Evolutionary conservation across 139 green algal species (phyloP).

Genomic region (Picochlorum sp.): DNA sequence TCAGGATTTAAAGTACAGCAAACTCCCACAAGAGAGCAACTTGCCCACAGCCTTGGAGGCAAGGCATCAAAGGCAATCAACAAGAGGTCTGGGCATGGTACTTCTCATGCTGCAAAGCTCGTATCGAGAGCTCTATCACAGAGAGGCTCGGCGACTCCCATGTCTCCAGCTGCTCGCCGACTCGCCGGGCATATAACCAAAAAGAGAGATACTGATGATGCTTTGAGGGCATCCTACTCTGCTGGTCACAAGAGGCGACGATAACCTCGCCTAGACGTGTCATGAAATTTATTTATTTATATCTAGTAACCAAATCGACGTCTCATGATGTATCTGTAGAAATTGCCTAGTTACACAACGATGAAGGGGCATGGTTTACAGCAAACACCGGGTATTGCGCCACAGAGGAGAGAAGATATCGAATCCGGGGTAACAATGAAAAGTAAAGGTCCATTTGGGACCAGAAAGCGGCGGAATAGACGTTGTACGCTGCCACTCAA

Average conservation of each 20-base stretch:
- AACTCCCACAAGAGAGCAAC: slow-evolving; percentile 6
- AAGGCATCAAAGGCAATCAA: not conserved
- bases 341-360: too few species aligned
- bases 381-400: too few species aligned
- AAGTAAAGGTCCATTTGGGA: too few species aligned
- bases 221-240: not conserved
- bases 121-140: not conserved
- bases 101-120: not conserved
- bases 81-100: not conserved
- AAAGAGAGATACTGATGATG: not conserved
- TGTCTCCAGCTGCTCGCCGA: slow-evolving; percentile 20
- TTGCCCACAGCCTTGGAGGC: slow-evolving; percentile 9
- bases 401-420: too few species aligned
- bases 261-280: too few species aligned
- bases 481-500: too few species aligned
- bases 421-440: too few species aligned
- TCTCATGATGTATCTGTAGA: too few species aligned
- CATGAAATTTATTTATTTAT: too few species aligned
- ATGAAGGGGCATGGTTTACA: too few species aligned
- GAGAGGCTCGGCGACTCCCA: not conserved
- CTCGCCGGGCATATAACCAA: slow-evolving; percentile 12
- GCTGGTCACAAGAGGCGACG: not conserved
- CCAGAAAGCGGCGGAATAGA: too few species aligned
- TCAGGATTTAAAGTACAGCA: slow-evolving; percentile 23
- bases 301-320: too few species aligned